Evolutionary conservation across 129 eudicot genomes (phyloP), one percentile per base, ranked within the genome.

Genomic region (Ambrosia trifida): DNA sequence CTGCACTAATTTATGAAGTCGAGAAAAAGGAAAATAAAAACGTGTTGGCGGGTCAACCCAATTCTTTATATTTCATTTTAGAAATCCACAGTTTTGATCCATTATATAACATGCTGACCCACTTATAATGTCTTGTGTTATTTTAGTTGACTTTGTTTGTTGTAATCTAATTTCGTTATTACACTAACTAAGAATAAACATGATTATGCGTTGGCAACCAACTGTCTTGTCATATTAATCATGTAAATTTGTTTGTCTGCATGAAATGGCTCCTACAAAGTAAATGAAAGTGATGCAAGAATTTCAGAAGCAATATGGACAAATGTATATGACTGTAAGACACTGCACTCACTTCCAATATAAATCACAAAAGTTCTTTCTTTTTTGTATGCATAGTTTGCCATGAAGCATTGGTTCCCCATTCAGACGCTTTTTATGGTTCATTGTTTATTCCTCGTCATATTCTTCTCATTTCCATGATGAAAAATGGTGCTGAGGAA

Each of bases 271-370:
- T 33, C 97, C 98, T 46, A 89, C 93, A 46, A 85, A 89, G 81
- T 97, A 94, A 84, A 80, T 82, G 60, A 87, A 94, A 84, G 83
- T 89, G 74, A 82, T 89, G 65, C 88, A 80, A 83, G 98, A 94
- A 3, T 94, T 94, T 80, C 97, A 94, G 82, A 89, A 74, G 79
- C 97, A 94, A 64, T 94, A 97, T 31, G 98, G 97, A 49, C 98
- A 94, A 70, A 89, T 89, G 98, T 97, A 94, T 83, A 94, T 94
- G 98, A 94, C 98, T 45, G 98, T 94, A 85, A 89, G 95, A 77
- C 79, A 63, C 11, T 60, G 66, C 70, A 47, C 69, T 66, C 49
- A 70, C 40, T 68, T 74, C 12, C 50, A 1, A 6, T 19, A 14
- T 68, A 56, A 12, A 72, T 53, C 49, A 16, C 16, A 53, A 46